Conservation (phyloP, 139 green algal species). For the Pleodorina starrii region DNA sequence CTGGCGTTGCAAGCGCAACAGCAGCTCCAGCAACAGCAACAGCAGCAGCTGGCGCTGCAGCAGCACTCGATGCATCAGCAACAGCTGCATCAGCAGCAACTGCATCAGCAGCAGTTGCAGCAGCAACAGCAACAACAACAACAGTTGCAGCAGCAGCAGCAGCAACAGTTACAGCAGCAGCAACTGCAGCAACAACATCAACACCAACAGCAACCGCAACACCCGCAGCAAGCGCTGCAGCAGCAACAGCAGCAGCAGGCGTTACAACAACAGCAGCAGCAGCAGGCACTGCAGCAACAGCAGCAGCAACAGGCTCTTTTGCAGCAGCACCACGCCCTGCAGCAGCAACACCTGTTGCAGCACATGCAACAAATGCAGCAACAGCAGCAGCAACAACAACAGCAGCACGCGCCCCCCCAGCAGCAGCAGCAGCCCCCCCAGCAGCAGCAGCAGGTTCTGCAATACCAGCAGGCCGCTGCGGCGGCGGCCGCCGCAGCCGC, state of each 20-base stretch:
- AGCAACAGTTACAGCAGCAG: neutral
- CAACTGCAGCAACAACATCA: conserved; percentile 4
- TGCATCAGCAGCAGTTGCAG: neutral
- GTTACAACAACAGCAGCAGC: conserved; percentile 1
- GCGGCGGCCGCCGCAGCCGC: neutral
- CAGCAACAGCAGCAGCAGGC: conserved; percentile 31
- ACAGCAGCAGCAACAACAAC: conserved; percentile 28
- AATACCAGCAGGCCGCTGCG: conserved; percentile 15
- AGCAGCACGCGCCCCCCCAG: neutral
- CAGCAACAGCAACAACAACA: neutral
- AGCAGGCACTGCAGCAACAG: conserved; percentile 35
- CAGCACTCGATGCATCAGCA: neutral
- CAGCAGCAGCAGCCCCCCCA: neutral
- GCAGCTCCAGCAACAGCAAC: neutral
- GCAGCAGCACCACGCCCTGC: conserved; percentile 18
- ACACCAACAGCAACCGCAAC: neutral
- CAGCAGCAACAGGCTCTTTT: conserved; percentile 4
- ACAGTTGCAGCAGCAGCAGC: neutral
- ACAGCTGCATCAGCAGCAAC: conserved; percentile 9
- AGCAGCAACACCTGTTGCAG: conserved; percentile 34
- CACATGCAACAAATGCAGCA: conserved; percentile 33
- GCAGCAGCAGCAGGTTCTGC: neutral
- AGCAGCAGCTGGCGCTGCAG: neutral
- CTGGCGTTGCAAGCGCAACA: too few species aligned
- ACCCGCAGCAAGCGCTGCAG: conserved; percentile 11